Conservation (phyloP, 768 basidiomycete species). For the Nidularia pulvinata region DNA sequence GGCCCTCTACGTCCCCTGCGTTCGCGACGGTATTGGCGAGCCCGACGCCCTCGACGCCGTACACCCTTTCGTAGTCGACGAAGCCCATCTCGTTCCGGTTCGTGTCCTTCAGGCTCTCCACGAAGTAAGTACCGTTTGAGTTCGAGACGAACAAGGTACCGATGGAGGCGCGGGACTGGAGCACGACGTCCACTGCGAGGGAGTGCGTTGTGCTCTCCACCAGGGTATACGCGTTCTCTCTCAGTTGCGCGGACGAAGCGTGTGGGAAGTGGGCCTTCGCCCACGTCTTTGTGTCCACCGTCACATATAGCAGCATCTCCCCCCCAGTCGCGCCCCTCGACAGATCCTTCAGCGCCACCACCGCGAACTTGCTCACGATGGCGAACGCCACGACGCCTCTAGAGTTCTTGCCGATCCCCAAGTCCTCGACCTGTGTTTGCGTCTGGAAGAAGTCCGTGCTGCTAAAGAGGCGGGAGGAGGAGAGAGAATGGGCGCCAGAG, state of each 20-base stretch:
- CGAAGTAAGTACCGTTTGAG: conserved; percentile 95
- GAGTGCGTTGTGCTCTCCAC: conserved; percentile 95
- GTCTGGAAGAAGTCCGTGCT: conserved; percentile 82
- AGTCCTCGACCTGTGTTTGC: conserved; percentile 70
- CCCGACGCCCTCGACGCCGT: conserved; percentile 89
- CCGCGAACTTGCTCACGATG: conserved; percentile 89
- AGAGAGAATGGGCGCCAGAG: conserved; percentile 47
- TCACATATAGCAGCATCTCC: conserved; percentile 87
- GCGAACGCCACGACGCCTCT: conserved; percentile 93
- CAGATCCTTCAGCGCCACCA: conserved; percentile 84
- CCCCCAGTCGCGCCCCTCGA: conserved; percentile 49
- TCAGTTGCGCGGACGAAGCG: conserved; percentile 71
- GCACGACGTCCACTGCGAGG: conserved; percentile 90
- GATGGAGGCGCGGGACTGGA: conserved; percentile 61
- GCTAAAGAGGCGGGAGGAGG: conserved; percentile 75
- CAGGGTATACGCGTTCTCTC: conserved; percentile 95
- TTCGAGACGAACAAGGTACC: conserved; percentile 97
- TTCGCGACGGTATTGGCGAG: conserved; percentile 89
- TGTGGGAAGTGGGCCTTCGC: conserved; percentile 93
- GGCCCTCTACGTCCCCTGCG: conserved; percentile 77
- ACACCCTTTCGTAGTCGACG: conserved; percentile 91
- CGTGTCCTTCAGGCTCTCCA: conserved; percentile 88
- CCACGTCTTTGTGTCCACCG: conserved; percentile 83
- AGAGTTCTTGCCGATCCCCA: conserved; percentile 85
- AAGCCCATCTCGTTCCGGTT: conserved; percentile 88